Base-by-base conservation (phyloP, 2,329 filamentous ascomycete genomes). In the Trichophyton benhamiae region DNA sequence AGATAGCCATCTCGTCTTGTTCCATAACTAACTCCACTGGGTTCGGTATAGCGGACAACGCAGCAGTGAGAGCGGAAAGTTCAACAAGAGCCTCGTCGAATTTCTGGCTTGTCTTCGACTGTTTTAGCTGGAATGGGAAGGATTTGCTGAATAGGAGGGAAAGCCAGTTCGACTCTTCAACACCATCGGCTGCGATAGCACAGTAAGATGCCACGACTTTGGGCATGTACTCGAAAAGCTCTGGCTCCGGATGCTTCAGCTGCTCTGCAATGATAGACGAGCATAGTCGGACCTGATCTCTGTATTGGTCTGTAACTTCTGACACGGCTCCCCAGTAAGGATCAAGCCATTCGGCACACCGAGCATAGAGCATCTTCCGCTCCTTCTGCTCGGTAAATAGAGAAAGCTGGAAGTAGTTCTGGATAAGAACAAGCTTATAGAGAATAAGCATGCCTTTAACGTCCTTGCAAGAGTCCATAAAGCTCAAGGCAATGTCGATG, bases 241-340 rank as follows among this genome's bases (percentile, higher is more conserved):
- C 87, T 42, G 89, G 81, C 7, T 87, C 87, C 7, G 95, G 82
- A 66, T 89, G 82, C 46, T 88, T 83, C 61, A 91, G 82, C 71
- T 97, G 89, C 64, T 88, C 91, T 7, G 92, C 89, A 41, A 99
- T 80, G 38, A 99, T 88, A 0, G 92, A 95, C 74, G 91, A 96
- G 74, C 92, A 96, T 15, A 99, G 78, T 15, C 94, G 87, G 17
- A 97, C 88, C 75, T 97, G 94, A 22, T 96, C 90, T 65, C 87
- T 87, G 84, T 91, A 97, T 69, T 95, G 89, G 41, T 91, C 87
- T 2, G 85, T 91, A 8, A 92, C 83, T 30, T 85, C 79, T 3
- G 83, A 81, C 0, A 82, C 83, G 64, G 84, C 83, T 11, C 92
- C 92, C 94, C 94, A 99, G 73, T 97, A 91, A 3, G 92, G 91